Evolutionary conservation across 306 rosid genomes (phyloP), one percentile per base, ranked within the genome.

Genomic region (Elaeagnus macrophylla): DNA sequence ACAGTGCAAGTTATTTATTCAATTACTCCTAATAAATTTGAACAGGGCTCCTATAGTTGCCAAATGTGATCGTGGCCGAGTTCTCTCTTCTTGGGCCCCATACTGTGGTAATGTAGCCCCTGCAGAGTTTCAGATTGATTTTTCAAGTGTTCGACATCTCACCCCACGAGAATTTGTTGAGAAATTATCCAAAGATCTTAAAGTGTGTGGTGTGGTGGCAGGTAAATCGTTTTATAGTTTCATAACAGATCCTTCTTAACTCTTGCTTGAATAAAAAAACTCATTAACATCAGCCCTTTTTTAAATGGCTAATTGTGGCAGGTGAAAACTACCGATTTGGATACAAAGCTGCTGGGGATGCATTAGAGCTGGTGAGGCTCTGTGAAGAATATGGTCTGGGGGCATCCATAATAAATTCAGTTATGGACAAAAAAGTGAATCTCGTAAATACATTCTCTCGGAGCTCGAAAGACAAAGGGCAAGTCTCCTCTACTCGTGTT

Each of bases 271-370:
- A 8, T 45, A 16, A 45, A 45, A n/a, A 7, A 12, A n/a, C 17
- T 7, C 15, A 9, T 13, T 45, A 12, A 12, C 5, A 12, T 45
- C 5, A 12, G 7, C 20, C 54, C 39, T 72, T 62, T 37, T 9
- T 59, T 53, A 12, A 44, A 56, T 67, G 46, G 59, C 67, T 67
- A 39, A 60, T 74, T 71, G 20, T 75, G 76, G 72, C 77, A 86
- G 95, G 96, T 61, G 89, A 91, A 69, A 91, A 88, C 72, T 91
- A 91, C 68, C 77, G 95, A 60, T 91, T 91, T 62, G 99, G 99
- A 65, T 91, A 91, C 53, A 91, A 79, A 80, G 99, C 99, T 51
- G 82, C 89, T 15, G 95, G 96, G 48, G 87, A 91, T 70, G 83
- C 96, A 36, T 48, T 62, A 7, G 93, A 91, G 60, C 64, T 91